Evolutionary conservation across 2,329 filamentous ascomycete species (phyloP).

Genomic region (Rachicladosporium sp.): DNA sequence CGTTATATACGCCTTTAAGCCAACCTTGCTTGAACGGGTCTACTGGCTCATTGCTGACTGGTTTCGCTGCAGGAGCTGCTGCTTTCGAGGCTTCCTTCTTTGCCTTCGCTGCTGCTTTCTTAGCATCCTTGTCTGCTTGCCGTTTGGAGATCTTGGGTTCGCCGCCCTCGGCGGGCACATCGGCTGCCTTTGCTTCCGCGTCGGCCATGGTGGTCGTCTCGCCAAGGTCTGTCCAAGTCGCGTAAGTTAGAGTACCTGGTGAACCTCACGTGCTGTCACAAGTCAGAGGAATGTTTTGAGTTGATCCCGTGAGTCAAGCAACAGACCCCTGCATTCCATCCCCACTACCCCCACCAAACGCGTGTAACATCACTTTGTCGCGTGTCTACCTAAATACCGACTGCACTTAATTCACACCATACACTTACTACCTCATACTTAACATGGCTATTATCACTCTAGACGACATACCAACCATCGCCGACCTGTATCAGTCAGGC

Average conservation of each 20-base stretch:
- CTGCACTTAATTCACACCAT: no score
- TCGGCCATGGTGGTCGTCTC: conserved; percentile 18
- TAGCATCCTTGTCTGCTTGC: conserved; percentile 37
- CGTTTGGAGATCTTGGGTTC: conserved; percentile 33
- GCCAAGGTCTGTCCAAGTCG: no score
- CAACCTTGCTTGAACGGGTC: conserved; percentile 38
- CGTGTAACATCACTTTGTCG: neutral
- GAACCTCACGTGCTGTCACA: no score
- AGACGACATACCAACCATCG: conserved; percentile 45
- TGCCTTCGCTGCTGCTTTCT: conserved; percentile 37
- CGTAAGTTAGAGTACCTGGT: no score
- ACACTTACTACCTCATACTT: no score
- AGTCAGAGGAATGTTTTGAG: no score
- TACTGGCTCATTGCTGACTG: conserved; percentile 27
- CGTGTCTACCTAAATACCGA: no score
- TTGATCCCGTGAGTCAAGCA: no score
- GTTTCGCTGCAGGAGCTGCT: conserved; percentile 13
- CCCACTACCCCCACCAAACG: conserved; percentile 1
- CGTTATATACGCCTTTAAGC: conserved; percentile 38
- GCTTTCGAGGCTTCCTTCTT: conserved; percentile 30
- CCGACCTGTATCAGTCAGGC: conserved; percentile 51
- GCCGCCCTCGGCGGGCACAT: conserved; percentile 6
- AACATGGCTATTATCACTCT: no score
- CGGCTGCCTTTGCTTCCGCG: conserved; percentile 6
- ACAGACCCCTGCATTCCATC: neutral